These are phyloP conservation scores for Ichthyophthirius multifiliis DNA, from an alignment of 169 alveolate species.

Conservation along the genomic window DNA sequence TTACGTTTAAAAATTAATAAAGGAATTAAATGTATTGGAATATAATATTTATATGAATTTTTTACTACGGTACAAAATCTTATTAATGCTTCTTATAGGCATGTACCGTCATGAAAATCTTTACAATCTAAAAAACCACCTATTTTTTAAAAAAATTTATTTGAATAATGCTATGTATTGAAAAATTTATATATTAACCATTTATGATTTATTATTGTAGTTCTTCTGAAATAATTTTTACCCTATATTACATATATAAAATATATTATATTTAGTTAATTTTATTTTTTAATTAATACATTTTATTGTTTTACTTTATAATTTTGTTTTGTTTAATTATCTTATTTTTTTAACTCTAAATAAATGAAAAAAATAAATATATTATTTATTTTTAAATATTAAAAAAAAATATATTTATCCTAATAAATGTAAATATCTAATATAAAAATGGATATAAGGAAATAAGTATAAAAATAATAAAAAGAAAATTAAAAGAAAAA, in stretches of 20 bases:
- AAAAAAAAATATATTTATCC: too few relatives aligned
- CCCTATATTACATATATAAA: background rate
- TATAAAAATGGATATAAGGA: too few relatives aligned
- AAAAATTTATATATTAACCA: background rate
- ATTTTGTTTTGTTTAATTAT: too few relatives aligned
- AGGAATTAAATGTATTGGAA: slow-evolving; percentile 69
- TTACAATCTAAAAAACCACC: slow-evolving; percentile 52
- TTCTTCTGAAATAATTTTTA: slow-evolving; percentile 1
- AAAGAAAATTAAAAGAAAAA: too few relatives aligned
- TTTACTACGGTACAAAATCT: slow-evolving; percentile 40
- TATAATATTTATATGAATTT: slow-evolving; percentile 56
- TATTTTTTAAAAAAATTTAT: background rate
- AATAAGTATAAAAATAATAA: too few relatives aligned
- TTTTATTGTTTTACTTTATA: too few relatives aligned
- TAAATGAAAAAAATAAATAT: too few relatives aligned
- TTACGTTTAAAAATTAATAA: slow-evolving; percentile 54
- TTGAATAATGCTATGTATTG: background rate
- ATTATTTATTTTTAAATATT: too few relatives aligned
- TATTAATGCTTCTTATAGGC: slow-evolving; percentile 44
- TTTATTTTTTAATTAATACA: too few relatives aligned
- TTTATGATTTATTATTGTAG: background rate
- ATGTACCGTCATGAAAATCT: slow-evolving; percentile 64
- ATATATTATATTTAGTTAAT: too few relatives aligned
- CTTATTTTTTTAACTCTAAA: too few relatives aligned
- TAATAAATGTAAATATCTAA: too few relatives aligned